Base-by-base conservation (phyloP, 2,329 filamentous ascomycete genomes). In the Trichoderma semiorbis region DNA sequence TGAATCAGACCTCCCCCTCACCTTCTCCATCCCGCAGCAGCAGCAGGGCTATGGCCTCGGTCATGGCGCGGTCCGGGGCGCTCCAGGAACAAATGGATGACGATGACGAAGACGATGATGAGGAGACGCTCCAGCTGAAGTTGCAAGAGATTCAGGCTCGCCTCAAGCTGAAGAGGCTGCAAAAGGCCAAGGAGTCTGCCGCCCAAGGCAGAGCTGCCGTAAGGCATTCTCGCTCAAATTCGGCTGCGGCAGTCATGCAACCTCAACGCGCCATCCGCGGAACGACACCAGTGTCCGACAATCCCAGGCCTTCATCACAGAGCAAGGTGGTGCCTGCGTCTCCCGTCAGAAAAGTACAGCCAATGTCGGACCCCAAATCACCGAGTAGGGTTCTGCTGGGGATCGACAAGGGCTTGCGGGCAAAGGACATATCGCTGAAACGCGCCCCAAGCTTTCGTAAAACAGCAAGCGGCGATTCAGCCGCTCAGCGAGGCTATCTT, bases 61-160 rank as follows among this genome's bases (percentile, higher is more conserved):
- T 60, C 36, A 67, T 67, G 47, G 47, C 72, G 75, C 53, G 80
- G 79, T 55, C 75, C 80, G 62, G 82, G 82, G 74, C 79, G 80
- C 70, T 79, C 47, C 73, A 77, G 18, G 74, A 77, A 63, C 78
- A 76, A 12, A 79, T 78, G 16, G 78, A 69, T 69, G 67, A 69
- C 21, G 83, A 69, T 21, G 83, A 83, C 5, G 89, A 91, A 0
- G 91, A 93, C 5, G 92, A 97, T 7, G 95, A 97, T 76, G 95
- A 98, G 80, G 95, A 98, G 84, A 97, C 90, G 1, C 83, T 98
- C 39, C 90, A 97, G 78, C 84, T 99, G 74, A 91, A 97, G 79
- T 84, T 98, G 6, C 91, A 95, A 74, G 94, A 93, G 70, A 97
- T 99, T 72, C 91, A 98, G 80, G 94, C 95, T 7, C 91, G 92